Evolutionary conservation across 345 rosid species (phyloP).

Genomic region (Gossypium ekmanianum): DNA sequence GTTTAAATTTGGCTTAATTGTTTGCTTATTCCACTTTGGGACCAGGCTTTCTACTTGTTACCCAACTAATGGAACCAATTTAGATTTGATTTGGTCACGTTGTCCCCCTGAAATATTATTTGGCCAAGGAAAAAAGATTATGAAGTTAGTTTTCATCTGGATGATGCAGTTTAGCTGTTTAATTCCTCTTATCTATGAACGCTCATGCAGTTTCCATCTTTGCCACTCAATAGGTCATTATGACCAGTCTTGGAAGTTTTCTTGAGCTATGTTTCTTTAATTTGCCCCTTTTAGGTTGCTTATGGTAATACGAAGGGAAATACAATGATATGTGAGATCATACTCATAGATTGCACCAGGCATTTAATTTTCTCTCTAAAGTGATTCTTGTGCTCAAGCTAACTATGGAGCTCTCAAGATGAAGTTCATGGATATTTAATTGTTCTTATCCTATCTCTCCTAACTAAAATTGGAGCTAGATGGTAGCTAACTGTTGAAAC

Average conservation of each 20-base stretch:
- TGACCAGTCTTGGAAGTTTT: background rate
- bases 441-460: background rate
- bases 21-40: background rate
- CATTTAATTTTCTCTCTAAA: background rate
- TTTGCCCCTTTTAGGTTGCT: background rate
- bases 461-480: background rate
- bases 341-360: background rate
- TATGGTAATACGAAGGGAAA: slow-evolving; percentile 1
- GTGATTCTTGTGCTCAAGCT: background rate
- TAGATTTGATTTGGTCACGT: background rate
- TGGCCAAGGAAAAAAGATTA: background rate
- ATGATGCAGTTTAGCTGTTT: background rate
- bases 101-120: background rate
- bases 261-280: background rate
- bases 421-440: background rate
- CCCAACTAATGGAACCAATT: background rate
- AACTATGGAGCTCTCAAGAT: background rate
- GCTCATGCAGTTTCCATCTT: background rate
- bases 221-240: background rate
- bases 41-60: background rate
- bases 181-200: background rate
- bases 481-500: background rate
- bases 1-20: background rate
- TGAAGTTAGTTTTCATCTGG: background rate
- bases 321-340: background rate